phyloP scores from a whole-genome alignment of 2,329 filamentous ascomycete genomes.

The Aspergillus fischeri region DNA sequence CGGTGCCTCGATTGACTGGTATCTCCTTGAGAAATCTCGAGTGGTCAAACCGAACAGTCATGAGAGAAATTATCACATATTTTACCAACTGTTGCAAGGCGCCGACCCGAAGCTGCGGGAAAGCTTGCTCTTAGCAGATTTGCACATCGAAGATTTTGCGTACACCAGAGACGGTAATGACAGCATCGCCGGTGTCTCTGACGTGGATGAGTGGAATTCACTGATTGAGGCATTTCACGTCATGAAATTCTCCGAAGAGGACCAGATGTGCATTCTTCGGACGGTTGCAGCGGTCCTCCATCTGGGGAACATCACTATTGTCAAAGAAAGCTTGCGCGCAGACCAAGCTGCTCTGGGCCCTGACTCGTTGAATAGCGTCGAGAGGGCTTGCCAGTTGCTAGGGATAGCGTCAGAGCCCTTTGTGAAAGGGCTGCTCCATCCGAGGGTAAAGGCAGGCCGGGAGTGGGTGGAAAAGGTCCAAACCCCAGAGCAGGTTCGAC shows the following conservation, averaged over 20 bases:
- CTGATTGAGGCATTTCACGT: constrained; percentile 89
- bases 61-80: constrained; percentile 95
- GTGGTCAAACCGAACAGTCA: constrained; percentile 83
- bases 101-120: constrained; percentile 69
- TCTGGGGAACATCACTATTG: constrained; percentile 83
- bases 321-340: constrained; percentile 83
- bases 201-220: constrained; percentile 82
- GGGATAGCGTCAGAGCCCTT: constrained; percentile 84
- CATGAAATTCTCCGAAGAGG: constrained; percentile 86
- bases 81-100: constrained; percentile 90
- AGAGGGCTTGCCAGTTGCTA: constrained; percentile 76
- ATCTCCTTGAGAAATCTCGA: constrained; percentile 94
- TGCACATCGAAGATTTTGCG: constrained; percentile 79
- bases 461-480: constrained; percentile 99
- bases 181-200: constrained; percentile 83
- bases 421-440: constrained; percentile 81
- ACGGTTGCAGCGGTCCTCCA: constrained; percentile 91
- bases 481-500: constrained; percentile 90
- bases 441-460: constrained; percentile 87
- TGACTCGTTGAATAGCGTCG: constrained; percentile 69
- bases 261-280: constrained; percentile 76
- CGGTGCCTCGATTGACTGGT: constrained; percentile 98
- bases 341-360: constrained; percentile 82
- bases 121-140: constrained; percentile 68
- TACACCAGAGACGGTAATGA: constrained; percentile 93